Evolutionary conservation across 2,329 filamentous ascomycete species (phyloP).

Genomic region (Diaporthe vaccinii): DNA sequence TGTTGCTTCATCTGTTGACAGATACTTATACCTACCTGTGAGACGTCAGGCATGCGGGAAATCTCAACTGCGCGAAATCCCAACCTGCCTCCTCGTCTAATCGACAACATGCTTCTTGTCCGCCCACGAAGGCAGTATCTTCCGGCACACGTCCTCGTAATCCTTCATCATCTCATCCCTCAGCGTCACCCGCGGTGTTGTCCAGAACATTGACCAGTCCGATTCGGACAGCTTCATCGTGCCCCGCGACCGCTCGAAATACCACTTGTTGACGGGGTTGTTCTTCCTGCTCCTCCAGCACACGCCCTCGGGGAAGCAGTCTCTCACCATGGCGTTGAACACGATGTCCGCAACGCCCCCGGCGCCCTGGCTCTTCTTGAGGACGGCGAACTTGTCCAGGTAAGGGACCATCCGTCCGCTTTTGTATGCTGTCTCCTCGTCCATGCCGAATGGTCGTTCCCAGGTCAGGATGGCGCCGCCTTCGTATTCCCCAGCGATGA

Average conservation of each 20-base stretch:
- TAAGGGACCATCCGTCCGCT: constrained; percentile 85
- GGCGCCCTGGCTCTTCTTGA: constrained; percentile 88
- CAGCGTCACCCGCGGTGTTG: constrained; percentile 75
- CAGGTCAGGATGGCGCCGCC: constrained; percentile 95
- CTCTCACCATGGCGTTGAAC: constrained; percentile 93
- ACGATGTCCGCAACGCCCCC: constrained; percentile 95
- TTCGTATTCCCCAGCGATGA: constrained; percentile 97
- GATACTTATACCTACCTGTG: not conserved
- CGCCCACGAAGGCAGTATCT: constrained; percentile 73
- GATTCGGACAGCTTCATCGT: constrained; percentile 85
- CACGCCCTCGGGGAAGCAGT: constrained; percentile 89
- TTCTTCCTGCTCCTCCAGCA: constrained; percentile 92
- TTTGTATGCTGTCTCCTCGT: constrained; percentile 66
- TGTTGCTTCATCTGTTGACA: not conserved
- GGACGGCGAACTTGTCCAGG: constrained; percentile 96
- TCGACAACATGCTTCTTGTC: constrained; percentile 71
- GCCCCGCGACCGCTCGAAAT: constrained; percentile 90
- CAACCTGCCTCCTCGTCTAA: constrained; percentile 49
- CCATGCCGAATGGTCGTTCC: constrained; percentile 79
- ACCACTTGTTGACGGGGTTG: constrained; percentile 99
- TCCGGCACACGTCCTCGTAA: constrained; percentile 81
- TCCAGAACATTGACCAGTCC: constrained; percentile 99
- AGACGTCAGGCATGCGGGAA: not conserved
- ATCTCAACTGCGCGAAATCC: not conserved
- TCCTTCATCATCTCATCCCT: constrained; percentile 70